These are phyloP conservation scores for Mycosphaerella sp. DNA, from an alignment of 2,329 filamentous ascomycete species.

Conservation along the genomic window DNA sequence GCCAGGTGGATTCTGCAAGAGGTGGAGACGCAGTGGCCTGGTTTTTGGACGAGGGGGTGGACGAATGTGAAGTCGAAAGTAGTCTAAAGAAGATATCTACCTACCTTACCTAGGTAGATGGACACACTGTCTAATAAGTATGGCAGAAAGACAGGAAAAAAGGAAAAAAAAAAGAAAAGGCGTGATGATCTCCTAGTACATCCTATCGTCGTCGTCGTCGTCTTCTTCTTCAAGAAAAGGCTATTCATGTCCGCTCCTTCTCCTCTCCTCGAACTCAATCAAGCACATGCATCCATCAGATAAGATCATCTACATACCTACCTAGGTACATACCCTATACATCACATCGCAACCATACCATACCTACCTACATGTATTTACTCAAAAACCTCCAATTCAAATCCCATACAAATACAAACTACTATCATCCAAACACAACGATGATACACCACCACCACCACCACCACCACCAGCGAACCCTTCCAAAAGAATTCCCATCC, in stretches of 20 bases:
- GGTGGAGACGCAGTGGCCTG: slow-evolving; percentile 20
- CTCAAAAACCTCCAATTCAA: not conserved
- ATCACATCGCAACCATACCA: not conserved
- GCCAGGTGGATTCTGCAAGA: slow-evolving; percentile 25
- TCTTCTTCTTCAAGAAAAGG: too few species aligned
- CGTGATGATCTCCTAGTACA: too few species aligned
- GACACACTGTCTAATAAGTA: too few species aligned
- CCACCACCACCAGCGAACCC: not conserved
- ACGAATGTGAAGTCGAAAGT: slow-evolving; percentile 15
- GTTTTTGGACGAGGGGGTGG: slow-evolving; percentile 15
- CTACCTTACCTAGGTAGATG: too few species aligned
- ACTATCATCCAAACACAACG: not conserved
- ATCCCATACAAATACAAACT: not conserved
- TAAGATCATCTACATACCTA: not conserved
- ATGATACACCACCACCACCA: too few species aligned
- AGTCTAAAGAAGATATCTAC: not conserved
- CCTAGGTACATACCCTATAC: too few species aligned
- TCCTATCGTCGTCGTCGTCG: too few species aligned
- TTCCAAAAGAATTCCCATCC: not conserved
- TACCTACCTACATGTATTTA: not conserved
- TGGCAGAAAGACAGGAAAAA: too few species aligned
- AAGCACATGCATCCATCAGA: not conserved
- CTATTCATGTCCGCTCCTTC: too few species aligned
- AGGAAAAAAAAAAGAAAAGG: too few species aligned
- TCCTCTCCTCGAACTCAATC: not conserved